These are phyloP conservation scores for Penicillium cinerascens DNA, from an alignment of 495 filamentous ascomycete genomes.

Conservation along the genomic window DNA sequence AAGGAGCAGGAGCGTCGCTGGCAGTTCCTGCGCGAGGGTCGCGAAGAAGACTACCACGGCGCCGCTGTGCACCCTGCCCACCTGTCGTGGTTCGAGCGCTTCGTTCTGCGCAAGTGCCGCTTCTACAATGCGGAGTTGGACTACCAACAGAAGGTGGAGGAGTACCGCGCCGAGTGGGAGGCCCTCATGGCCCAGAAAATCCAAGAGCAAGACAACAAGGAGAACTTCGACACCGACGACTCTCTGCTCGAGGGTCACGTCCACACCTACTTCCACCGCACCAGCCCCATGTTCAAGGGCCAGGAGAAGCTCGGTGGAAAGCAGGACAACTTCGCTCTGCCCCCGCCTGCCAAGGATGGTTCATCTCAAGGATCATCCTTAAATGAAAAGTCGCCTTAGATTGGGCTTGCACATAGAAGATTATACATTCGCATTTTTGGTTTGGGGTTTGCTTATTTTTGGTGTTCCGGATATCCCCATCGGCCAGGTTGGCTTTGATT, in stretches of 20 bases:
- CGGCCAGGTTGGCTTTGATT: conserved; percentile 4
- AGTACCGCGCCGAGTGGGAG: conserved; percentile 70
- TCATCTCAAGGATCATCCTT: conserved; percentile 8
- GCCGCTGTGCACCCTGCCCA: conserved; percentile 84
- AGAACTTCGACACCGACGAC: conserved; percentile 38
- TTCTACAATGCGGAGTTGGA: conserved; percentile 75
- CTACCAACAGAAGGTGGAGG: conserved; percentile 72
- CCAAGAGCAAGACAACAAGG: conserved; percentile 43
- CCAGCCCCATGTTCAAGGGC: conserved; percentile 48
- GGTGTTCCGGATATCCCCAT: background rate
- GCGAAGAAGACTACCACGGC: conserved; percentile 78
- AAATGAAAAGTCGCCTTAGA: conserved; percentile 5
- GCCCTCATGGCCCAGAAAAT: conserved; percentile 44
- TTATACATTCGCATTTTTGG: background rate
- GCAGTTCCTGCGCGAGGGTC: conserved; percentile 71
- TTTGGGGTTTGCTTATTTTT: background rate
- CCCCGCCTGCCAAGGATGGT: conserved; percentile 37
- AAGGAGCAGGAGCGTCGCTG: conserved; percentile 93
- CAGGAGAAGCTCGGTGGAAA: conserved; percentile 37
- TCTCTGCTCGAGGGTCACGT: conserved; percentile 43
- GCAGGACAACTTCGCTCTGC: conserved; percentile 37
- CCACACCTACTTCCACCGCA: conserved; percentile 48
- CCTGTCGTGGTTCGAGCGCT: conserved; percentile 76
- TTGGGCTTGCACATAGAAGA: background rate
- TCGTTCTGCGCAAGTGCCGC: conserved; percentile 61